Percentiles rank a stretch among this genome's conserved stretches.
Evolutionary conservation across 441 rosid genomes (phyloP).

Genomic region (Pelargonium cotyledonis): DNA sequence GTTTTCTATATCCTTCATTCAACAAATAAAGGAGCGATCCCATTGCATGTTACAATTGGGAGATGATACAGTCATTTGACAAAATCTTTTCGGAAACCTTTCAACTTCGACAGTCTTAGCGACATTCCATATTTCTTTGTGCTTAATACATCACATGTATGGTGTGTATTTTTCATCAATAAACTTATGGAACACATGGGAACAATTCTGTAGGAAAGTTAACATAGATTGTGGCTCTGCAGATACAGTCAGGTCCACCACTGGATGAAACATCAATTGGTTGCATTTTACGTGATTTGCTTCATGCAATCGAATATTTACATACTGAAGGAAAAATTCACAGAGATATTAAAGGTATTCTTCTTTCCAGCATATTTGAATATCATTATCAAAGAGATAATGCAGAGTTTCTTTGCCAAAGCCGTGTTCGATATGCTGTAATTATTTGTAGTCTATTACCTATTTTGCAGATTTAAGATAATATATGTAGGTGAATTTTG

Average conservation of each 20-base stretch:
- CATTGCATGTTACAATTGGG: no score
- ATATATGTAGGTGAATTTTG: constrained; percentile 6
- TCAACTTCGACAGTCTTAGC: background rate
- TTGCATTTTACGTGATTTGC: constrained; percentile 85
- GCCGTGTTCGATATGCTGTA: constrained; percentile 5
- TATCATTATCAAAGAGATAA: constrained; percentile 2
- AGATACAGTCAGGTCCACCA: constrained; percentile 94
- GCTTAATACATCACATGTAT: background rate
- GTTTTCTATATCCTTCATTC: no score
- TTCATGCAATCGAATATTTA: constrained; percentile 93
- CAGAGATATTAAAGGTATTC: constrained; percentile 92
- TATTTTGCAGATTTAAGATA: no score
- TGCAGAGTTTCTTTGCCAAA: background rate
- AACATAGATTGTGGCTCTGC: constrained; percentile 26
- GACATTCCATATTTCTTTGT: background rate
- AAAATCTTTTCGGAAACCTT: no score
- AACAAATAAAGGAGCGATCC: no score
- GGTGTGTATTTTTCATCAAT: no score
- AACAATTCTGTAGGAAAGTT: constrained; percentile 14
- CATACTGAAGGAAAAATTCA: constrained; percentile 95
- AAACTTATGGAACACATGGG: background rate
- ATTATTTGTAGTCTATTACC: no score
- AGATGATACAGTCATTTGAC: no score
- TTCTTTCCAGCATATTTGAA: background rate
- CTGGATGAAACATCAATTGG: constrained; percentile 90